A percentile compares a stretch with the other conserved stretches of the same genome.
Evolutionary conservation across 257 asterid species (phyloP).

Genomic region (Hygrophila difformis): DNA sequence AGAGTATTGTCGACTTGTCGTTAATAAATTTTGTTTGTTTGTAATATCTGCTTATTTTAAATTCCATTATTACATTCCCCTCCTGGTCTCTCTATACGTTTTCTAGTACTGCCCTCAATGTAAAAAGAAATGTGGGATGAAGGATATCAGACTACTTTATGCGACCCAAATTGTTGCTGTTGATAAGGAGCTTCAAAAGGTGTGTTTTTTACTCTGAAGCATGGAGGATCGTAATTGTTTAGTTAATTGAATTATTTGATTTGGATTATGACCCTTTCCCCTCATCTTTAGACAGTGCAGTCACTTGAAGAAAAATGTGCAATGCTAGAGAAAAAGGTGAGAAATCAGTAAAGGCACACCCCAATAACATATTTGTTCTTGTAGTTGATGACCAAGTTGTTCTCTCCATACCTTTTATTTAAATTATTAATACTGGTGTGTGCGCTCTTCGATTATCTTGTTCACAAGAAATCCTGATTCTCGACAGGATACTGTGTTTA

Average conservation of each 20-base stretch:
- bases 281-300: slow-evolving; percentile 44
- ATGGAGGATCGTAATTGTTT: not conserved
- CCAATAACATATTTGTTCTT: not conserved
- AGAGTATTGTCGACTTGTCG: no score
- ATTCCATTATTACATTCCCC: no score
- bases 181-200: slow-evolving; percentile 75
- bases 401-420: no score
- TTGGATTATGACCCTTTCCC: slow-evolving; percentile 3
- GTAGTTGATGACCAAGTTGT: no score
- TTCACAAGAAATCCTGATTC: no score
- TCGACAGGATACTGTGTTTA: no score
- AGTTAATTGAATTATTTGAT: slow-evolving; percentile 5
- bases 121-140: slow-evolving; percentile 48
- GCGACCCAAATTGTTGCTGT: slow-evolving; percentile 56
- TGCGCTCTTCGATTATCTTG: no score
- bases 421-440: no score
- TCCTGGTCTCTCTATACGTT: slow-evolving; percentile 7
- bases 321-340: slow-evolving; percentile 67
- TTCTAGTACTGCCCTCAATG: slow-evolving; percentile 98
- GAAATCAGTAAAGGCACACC: no score
- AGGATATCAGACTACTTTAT: slow-evolving; percentile 68
- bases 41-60: not conserved
- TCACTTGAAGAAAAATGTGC: slow-evolving; percentile 59
- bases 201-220: slow-evolving; percentile 5
- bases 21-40: not conserved